A percentile compares a stretch with the other conserved stretches of the same genome.
phyloP scores from a whole-genome alignment of 2,329 filamentous ascomycete species.

The Ilyonectria robusta region DNA sequence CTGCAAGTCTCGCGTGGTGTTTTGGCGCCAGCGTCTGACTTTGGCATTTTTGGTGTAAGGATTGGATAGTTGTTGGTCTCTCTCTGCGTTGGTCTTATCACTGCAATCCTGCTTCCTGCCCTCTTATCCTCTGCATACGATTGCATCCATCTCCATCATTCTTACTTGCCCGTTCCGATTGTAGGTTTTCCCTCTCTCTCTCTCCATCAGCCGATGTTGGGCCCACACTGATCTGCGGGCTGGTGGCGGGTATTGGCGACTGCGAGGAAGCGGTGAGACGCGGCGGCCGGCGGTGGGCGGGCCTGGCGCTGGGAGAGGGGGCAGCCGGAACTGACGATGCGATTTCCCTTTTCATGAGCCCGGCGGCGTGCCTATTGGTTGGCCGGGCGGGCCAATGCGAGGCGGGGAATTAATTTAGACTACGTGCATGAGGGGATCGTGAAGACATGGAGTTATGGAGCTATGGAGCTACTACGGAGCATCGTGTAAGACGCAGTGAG shows the following conservation, averaged over 20 bases:
- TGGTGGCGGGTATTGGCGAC: conserved; percentile 12
- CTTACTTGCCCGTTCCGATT: background rate
- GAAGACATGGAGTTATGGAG: background rate
- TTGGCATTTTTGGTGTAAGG: background rate
- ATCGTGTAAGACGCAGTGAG: background rate
- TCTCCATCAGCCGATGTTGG: conserved; percentile 19
- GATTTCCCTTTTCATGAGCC: conserved; percentile 43
- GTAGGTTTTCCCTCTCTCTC: background rate
- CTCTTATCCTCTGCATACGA: background rate
- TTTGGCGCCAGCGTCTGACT: background rate
- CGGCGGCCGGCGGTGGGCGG: background rate
- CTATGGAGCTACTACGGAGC: background rate
- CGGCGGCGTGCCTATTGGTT: conserved; percentile 38
- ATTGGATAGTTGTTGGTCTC: background rate
- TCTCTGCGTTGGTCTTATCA: background rate
- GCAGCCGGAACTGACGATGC: background rate
- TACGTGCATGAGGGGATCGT: conserved; percentile 29
- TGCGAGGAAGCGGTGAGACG: conserved; percentile 24
- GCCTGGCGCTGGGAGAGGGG: conserved; percentile 16
- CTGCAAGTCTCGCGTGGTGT: conserved; percentile 18
- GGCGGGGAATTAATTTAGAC: conserved; percentile 34
- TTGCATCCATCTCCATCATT: background rate
- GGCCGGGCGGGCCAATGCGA: conserved; percentile 18
- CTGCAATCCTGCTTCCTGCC: background rate
- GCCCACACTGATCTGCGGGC: conserved; percentile 16